These are phyloP conservation scores for Xylariomycetidae sp. DNA, from an alignment of 2,329 filamentous ascomycete genomes.

Conservation along the genomic window DNA sequence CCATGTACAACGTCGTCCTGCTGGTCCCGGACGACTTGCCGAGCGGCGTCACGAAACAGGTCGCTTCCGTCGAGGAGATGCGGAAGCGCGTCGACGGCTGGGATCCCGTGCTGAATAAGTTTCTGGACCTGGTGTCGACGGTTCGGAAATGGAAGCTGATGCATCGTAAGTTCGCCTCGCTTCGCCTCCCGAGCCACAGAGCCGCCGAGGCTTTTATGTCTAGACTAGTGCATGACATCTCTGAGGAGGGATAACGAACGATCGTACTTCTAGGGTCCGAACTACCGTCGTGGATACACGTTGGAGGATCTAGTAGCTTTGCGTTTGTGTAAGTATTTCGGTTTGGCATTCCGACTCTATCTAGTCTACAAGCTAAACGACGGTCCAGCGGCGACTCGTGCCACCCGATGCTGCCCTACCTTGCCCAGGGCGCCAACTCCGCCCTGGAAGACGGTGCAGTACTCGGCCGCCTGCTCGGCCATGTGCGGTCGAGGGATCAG, in stretches of 20 bases:
- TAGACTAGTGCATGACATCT: too few relatives aligned
- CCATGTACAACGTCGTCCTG: slow-evolving; percentile 62
- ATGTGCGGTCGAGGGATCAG: slow-evolving; percentile 10
- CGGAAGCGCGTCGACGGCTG: slow-evolving; percentile 53
- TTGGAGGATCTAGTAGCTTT: too few relatives aligned
- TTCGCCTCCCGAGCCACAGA: too few relatives aligned
- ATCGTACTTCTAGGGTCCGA: too few relatives aligned
- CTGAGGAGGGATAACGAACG: too few relatives aligned
- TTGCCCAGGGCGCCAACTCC: slow-evolving; percentile 17
- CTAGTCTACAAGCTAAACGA: too few relatives aligned
- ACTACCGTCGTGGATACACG: too few relatives aligned
- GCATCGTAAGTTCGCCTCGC: slow-evolving; percentile 27
- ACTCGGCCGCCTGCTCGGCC: slow-evolving; percentile 14
- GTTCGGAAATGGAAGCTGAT: slow-evolving; percentile 18
- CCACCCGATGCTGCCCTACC: slow-evolving; percentile 18
- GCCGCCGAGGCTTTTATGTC: too few relatives aligned
- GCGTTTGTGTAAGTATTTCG: too few relatives aligned
- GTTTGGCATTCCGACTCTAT: too few relatives aligned
- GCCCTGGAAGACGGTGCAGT: slow-evolving; percentile 17
- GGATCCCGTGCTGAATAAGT: slow-evolving; percentile 49
- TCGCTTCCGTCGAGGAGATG: slow-evolving; percentile 58
- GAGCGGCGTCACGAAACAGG: slow-evolving; percentile 42
- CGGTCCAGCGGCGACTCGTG: slow-evolving; percentile 17
- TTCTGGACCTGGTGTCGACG: slow-evolving; percentile 12
- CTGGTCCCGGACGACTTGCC: slow-evolving; percentile 61